Conservation (phyloP, 306 rosid genomes). For the Chamaecrista fasciculata region DNA sequence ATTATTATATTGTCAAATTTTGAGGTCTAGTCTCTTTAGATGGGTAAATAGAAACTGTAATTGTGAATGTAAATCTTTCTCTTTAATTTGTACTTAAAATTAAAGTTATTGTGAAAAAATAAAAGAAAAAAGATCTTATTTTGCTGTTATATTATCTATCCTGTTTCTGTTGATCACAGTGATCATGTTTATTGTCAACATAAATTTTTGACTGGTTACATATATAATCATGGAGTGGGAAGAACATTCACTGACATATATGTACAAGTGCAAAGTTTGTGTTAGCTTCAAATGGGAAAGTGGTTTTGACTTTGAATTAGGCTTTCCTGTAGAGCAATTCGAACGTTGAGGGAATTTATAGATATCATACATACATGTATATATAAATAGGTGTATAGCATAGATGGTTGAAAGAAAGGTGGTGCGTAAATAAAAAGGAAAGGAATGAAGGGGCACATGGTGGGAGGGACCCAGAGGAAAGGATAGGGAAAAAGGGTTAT, state of each 20-base stretch:
- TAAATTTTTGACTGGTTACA: background rate
- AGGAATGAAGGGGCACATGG: conserved; percentile 25
- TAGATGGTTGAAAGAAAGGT: background rate
- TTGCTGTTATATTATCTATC: too few relatives aligned
- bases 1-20: conserved; percentile 18
- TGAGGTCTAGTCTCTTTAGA: conserved; percentile 35
- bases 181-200: too few relatives aligned
- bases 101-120: conserved; percentile 30
- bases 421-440: conserved; percentile 34
- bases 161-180: too few relatives aligned
- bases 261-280: conserved; percentile 39
- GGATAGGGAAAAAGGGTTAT: conserved; percentile 33
- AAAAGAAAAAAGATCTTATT: background rate
- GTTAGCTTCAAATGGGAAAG: conserved; percentile 27
- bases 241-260: conserved; percentile 33
- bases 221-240: background rate
- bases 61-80: conserved; percentile 40
- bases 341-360: conserved; percentile 9
- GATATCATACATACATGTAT: too few relatives aligned
- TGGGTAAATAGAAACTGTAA: conserved; percentile 46
- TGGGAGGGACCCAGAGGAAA: conserved; percentile 26
- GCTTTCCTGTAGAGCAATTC: conserved; percentile 15
- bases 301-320: conserved; percentile 37
- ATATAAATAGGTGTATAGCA: too few relatives aligned
- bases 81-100: conserved; percentile 49